Conservation (phyloP, 352 stramenopile species). For the Phytophthora fragariaefolia region DNA sequence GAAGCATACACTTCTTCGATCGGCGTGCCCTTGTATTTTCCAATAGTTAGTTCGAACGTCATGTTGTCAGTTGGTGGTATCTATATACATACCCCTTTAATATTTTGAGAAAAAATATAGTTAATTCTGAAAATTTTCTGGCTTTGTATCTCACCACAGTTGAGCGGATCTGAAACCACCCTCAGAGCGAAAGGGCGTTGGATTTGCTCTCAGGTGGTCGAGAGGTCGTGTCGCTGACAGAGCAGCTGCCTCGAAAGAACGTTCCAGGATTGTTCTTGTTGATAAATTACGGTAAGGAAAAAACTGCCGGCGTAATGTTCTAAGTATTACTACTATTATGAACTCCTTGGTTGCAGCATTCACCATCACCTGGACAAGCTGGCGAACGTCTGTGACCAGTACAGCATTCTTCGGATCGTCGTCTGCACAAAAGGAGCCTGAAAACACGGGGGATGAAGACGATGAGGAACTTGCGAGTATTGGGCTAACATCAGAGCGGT, state of each 20-base stretch:
- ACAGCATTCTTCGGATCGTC: slow-evolving; percentile 62
- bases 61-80: neutral
- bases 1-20: too few species aligned
- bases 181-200: slow-evolving; percentile 8
- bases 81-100: neutral
- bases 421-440: slow-evolving; percentile 23
- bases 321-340: slow-evolving; percentile 28
- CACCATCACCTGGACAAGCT: slow-evolving; percentile 75
- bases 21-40: neutral
- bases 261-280: slow-evolving; percentile 10
- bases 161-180: neutral
- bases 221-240: slow-evolving; percentile 12
- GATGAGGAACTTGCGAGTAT: slow-evolving; percentile 45
- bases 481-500: slow-evolving; percentile 17
- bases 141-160: neutral
- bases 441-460: slow-evolving; percentile 26
- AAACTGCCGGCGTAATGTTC: slow-evolving; percentile 9
- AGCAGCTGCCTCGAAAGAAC: slow-evolving; percentile 5
- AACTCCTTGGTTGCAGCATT: slow-evolving; percentile 66
- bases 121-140: neutral
- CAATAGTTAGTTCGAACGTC: neutral
- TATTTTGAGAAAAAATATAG: neutral
- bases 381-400: slow-evolving; percentile 69
- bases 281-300: slow-evolving; percentile 13
- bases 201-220: slow-evolving; percentile 7